phyloP scores from a whole-genome alignment of 75 land plant species.

The Larix kaempferi region DNA sequence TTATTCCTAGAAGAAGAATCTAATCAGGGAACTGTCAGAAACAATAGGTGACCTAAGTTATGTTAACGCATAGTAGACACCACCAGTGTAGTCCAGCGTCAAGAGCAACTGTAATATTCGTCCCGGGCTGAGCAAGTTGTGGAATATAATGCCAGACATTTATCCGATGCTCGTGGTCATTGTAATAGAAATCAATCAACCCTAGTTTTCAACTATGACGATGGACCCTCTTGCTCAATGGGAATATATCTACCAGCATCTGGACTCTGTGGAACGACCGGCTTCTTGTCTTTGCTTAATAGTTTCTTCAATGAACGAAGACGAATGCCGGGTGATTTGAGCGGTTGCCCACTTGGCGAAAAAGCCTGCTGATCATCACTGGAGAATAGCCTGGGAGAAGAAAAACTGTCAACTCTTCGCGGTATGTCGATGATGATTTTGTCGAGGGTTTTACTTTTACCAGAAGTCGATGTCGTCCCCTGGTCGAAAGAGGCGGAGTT shows the following conservation, averaged over 20 bases:
- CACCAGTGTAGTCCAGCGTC: no score
- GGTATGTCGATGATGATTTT: neutral
- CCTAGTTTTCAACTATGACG: no score
- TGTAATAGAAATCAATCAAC: no score
- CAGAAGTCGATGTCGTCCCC: neutral
- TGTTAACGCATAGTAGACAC: no score
- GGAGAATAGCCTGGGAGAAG: neutral
- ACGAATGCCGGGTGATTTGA: neutral
- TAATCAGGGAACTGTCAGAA: no score
- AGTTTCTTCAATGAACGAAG: neutral
- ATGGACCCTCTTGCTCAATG: neutral
- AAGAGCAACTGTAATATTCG: no score
- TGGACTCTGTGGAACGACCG: neutral
- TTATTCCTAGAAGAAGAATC: no score
- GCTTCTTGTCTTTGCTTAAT: neutral
- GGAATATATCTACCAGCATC: neutral
- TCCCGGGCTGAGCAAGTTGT: no score
- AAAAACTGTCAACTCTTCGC: neutral
- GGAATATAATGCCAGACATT: no score
- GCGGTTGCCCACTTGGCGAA: neutral
- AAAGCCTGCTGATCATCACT: neutral
- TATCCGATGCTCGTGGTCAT: no score
- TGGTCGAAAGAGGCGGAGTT: neutral
- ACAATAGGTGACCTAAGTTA: no score
- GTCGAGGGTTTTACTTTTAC: neutral